Evolutionary conservation across 371 early-diverging fungal genomes (phyloP).

Genomic region (Actinomortierella wolfii): DNA sequence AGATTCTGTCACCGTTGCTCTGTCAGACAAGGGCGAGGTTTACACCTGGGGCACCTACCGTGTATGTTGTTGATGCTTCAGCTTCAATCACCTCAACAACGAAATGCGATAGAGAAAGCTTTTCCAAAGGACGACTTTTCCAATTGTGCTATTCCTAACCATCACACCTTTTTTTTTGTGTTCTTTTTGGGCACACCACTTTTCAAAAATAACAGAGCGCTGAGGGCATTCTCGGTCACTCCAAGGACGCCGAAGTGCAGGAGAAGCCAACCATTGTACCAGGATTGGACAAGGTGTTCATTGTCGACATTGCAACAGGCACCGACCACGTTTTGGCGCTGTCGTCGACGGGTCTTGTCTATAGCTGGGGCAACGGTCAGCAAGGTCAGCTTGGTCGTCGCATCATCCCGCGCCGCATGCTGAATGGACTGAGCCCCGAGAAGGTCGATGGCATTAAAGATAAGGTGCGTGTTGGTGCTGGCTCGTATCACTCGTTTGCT

Average conservation of each 20-base stretch:
- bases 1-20: constrained; percentile 90
- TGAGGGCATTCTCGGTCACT: constrained; percentile 77
- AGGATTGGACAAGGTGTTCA: constrained; percentile 43
- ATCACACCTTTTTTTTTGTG: not conserved
- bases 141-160: not conserved
- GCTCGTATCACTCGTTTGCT: constrained; percentile 89
- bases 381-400: constrained; percentile 92
- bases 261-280: constrained; percentile 25
- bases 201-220: constrained; percentile 24
- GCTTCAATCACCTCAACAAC: not conserved
- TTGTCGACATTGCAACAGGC: constrained; percentile 88
- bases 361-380: constrained; percentile 95
- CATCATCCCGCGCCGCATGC: constrained; percentile 69
- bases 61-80: constrained; percentile 51
- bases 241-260: constrained; percentile 69
- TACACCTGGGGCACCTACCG: constrained; percentile 97
- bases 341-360: constrained; percentile 75
- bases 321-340: constrained; percentile 91
- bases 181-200: too few relatives aligned
- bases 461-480: constrained; percentile 76
- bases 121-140: not conserved
- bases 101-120: not conserved
- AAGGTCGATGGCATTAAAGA: constrained; percentile 57
- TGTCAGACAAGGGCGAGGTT: constrained; percentile 84
- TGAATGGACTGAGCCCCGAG: constrained; percentile 65